phyloP scores from a whole-genome alignment of 2,329 filamentous ascomycete genomes.

The Trichoderma lentiforme region DNA sequence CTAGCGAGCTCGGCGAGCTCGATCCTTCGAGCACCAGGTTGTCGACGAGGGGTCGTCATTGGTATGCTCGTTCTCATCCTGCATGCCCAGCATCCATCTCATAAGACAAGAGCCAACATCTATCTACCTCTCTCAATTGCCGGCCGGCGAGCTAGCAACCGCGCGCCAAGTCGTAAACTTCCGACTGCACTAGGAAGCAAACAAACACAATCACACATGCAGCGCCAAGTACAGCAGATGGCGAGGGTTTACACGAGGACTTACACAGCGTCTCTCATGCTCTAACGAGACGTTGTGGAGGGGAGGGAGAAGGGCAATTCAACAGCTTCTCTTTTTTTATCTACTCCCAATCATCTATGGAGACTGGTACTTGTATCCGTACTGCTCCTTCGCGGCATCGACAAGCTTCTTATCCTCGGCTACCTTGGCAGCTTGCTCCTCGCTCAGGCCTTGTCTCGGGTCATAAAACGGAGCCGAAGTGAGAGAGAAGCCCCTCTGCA shows the following conservation, averaged over 20 bases:
- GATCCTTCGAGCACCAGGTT: background rate
- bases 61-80: background rate
- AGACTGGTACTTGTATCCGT: slow-evolving; percentile 46
- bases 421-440: slow-evolving; percentile 23
- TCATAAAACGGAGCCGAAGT: slow-evolving; percentile 52
- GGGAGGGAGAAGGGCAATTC: background rate
- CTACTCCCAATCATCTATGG: slow-evolving; percentile 28
- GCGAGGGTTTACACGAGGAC: background rate
- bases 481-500: slow-evolving; percentile 70
- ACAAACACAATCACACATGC: background rate
- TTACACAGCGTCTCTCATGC: background rate
- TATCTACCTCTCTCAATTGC: background rate
- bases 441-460: slow-evolving; percentile 21
- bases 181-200: background rate
- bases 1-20: background rate
- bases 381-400: slow-evolving; percentile 43
- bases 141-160: background rate
- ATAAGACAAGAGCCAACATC: background rate
- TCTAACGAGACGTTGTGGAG: background rate
- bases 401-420: slow-evolving; percentile 33
- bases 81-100: background rate
- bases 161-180: background rate
- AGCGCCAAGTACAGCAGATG: background rate
- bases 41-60: too few species aligned
- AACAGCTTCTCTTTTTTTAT: background rate